Conservation (phyloP, 2,329 filamentous ascomycete genomes). For the Camillea tinctor region DNA sequence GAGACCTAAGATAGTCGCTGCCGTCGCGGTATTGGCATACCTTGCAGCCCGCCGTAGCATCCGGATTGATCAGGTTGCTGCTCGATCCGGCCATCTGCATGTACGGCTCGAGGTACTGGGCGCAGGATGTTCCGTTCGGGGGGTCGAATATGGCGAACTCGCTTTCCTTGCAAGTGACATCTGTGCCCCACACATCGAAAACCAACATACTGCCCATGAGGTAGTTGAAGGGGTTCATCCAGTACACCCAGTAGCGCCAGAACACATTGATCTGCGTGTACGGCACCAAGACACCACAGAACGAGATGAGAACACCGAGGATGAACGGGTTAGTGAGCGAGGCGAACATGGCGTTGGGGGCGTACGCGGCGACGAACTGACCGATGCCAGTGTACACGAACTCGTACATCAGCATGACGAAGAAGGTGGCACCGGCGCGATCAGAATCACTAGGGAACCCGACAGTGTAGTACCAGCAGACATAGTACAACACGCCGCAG, state of each 20-base stretch:
- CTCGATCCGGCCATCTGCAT: neutral
- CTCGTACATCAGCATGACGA: slow-evolving; percentile 41
- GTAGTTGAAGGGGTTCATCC: slow-evolving; percentile 67
- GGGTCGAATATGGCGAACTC: neutral
- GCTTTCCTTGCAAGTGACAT: neutral
- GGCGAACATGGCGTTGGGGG: slow-evolving; percentile 65
- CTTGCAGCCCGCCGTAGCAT: neutral
- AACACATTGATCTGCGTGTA: slow-evolving; percentile 57
- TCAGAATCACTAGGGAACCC: neutral
- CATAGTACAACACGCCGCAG: slow-evolving; percentile 63
- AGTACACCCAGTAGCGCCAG: slow-evolving; percentile 66
- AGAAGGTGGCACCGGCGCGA: neutral
- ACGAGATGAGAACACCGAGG: slow-evolving; percentile 68
- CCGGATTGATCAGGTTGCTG: neutral
- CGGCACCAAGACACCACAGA: slow-evolving; percentile 70
- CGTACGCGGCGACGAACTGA: slow-evolving; percentile 59
- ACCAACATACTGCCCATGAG: slow-evolving; percentile 31
- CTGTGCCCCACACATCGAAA: neutral
- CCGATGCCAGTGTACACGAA: slow-evolving; percentile 41
- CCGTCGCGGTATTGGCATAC: neutral
- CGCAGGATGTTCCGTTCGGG: neutral
- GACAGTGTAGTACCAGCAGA: slow-evolving; percentile 51
- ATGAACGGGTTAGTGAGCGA: slow-evolving; percentile 66
- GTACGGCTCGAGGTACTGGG: neutral
- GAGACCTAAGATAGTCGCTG: neutral